Percentiles rank a stretch among this genome's conserved stretches.
These are phyloP conservation scores for Coemansia sp. DNA, from an alignment of 192 early-diverging fungal species.

Conservation along the genomic window DNA sequence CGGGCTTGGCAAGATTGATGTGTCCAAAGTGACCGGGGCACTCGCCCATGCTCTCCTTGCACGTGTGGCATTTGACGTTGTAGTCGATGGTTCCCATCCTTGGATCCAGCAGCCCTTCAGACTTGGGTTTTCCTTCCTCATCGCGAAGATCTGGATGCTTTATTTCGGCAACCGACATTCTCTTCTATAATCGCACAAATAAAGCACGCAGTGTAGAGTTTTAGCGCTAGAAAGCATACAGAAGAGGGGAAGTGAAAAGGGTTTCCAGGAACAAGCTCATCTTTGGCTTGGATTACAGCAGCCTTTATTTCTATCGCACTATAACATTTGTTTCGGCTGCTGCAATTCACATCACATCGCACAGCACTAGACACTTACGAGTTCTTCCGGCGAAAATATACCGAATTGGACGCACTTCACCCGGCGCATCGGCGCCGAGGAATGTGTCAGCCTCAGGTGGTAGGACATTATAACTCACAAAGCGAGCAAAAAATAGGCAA, in stretches of 20 bases:
- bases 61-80: slow-evolving; percentile 96
- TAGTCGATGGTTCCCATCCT: slow-evolving; percentile 97
- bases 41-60: slow-evolving; percentile 90
- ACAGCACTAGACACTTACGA: slow-evolving; percentile 65
- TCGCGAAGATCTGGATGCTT: slow-evolving; percentile 86
- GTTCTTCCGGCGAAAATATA: slow-evolving; percentile 93
- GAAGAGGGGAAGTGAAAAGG: not conserved
- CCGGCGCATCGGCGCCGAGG: slow-evolving; percentile 63
- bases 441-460: slow-evolving; percentile 33
- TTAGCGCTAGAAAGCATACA: not conserved
- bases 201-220: slow-evolving; percentile 1
- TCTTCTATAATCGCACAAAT: slow-evolving; percentile 67
- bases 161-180: slow-evolving; percentile 95
- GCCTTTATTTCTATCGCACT: not conserved
- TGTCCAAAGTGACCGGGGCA: slow-evolving; percentile 99
- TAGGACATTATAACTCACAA: slow-evolving; percentile 33
- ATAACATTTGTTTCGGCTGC: not conserved
- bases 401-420: slow-evolving; percentile 95
- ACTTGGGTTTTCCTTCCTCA: slow-evolving; percentile 81
- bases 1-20: slow-evolving; percentile 93
- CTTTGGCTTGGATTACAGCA: not conserved
- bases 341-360: slow-evolving; percentile 5
- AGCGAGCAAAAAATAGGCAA: not conserved
- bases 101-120: slow-evolving; percentile 86
- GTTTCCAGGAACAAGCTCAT: not conserved